Conservation (phyloP, 768 basidiomycete species). For the Coprinopsis cinerea region DNA sequence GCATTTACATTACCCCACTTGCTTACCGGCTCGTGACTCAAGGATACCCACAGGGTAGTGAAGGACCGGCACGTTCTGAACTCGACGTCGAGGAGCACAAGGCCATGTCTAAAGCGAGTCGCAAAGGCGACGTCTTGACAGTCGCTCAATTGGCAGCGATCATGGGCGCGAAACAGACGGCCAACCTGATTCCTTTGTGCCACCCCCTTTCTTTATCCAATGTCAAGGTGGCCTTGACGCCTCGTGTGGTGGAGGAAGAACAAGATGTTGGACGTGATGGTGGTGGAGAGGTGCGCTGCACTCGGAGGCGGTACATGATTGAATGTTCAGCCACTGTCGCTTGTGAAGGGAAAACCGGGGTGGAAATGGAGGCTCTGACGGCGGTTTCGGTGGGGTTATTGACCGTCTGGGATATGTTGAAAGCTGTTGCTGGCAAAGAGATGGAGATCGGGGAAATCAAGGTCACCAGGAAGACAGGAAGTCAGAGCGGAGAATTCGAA, state of each 20-base stretch:
- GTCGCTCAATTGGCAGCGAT: slow-evolving; percentile 83
- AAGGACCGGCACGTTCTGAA: neutral
- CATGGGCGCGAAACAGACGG: slow-evolving; percentile 82
- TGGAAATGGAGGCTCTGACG: slow-evolving; percentile 93
- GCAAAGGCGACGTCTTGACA: slow-evolving; percentile 67
- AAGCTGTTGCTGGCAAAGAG: slow-evolving; percentile 82
- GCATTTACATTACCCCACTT: slow-evolving; percentile 57
- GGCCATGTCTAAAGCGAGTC: slow-evolving; percentile 43
- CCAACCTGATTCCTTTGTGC: slow-evolving; percentile 81
- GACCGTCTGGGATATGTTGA: slow-evolving; percentile 93
- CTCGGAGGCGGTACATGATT: slow-evolving; percentile 42
- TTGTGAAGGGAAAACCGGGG: slow-evolving; percentile 77
- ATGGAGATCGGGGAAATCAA: slow-evolving; percentile 72
- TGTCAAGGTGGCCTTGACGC: slow-evolving; percentile 55
- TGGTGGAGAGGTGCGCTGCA: no score
- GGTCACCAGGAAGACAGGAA: slow-evolving; percentile 66
- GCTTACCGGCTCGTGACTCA: slow-evolving; percentile 62
- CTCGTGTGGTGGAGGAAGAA: slow-evolving; percentile 8
- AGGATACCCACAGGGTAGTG: slow-evolving; percentile 24
- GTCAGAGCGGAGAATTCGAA: slow-evolving; percentile 66
- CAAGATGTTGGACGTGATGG: slow-evolving; percentile 3
- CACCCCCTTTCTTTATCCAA: slow-evolving; percentile 76
- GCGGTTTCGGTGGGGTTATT: slow-evolving; percentile 72
- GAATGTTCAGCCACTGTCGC: slow-evolving; percentile 62
- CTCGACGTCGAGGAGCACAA: slow-evolving; percentile 19